phyloP scores from a whole-genome alignment of 495 filamentous ascomycete species.

The Friedmanniomyces simplex region DNA sequence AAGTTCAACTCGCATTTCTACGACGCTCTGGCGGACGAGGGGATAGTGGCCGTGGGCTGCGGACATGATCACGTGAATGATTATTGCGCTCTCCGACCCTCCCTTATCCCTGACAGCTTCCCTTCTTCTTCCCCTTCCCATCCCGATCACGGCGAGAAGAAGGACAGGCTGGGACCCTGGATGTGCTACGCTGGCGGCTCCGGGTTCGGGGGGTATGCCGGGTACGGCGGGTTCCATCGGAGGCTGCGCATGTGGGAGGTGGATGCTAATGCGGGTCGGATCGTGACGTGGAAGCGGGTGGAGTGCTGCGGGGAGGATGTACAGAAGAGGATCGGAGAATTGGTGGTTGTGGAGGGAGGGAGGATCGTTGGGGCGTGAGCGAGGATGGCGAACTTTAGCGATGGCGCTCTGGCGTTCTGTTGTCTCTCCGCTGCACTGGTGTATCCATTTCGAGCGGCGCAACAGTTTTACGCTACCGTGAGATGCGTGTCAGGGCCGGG shows the following conservation, averaged over 20 bases:
- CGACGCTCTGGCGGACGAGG: conserved; percentile 74
- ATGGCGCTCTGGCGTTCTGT: too few relatives aligned
- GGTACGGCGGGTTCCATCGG: conserved; percentile 74
- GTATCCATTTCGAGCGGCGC: too few relatives aligned
- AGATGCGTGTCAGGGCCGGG: too few relatives aligned
- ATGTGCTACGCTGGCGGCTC: conserved; percentile 92
- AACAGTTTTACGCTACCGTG: too few relatives aligned
- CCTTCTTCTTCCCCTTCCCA: too few relatives aligned
- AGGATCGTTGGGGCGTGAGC: conserved; percentile 37
- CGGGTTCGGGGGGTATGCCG: conserved; percentile 90
- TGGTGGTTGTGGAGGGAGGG: conserved; percentile 79
- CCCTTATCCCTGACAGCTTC: neutral
- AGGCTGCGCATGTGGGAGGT: conserved; percentile 83
- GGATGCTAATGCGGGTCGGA: conserved; percentile 75
- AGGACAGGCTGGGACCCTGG: conserved; percentile 60
- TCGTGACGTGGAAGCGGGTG: conserved; percentile 84
- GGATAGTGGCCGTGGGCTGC: conserved; percentile 73
- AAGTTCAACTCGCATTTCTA: conserved; percentile 79
- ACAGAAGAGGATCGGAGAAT: conserved; percentile 64
- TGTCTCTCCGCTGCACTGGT: too few relatives aligned
- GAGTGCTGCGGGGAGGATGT: conserved; percentile 57
- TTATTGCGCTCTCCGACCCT: conserved; percentile 65
- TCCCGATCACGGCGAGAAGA: conserved; percentile 15
- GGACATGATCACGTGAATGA: conserved; percentile 98
- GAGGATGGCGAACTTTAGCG: too few relatives aligned